A percentile compares a stretch with the other conserved stretches of the same genome.
Conservation (phyloP, 768 basidiomycete genomes). For the Cystofilobasidium macerans region DNA sequence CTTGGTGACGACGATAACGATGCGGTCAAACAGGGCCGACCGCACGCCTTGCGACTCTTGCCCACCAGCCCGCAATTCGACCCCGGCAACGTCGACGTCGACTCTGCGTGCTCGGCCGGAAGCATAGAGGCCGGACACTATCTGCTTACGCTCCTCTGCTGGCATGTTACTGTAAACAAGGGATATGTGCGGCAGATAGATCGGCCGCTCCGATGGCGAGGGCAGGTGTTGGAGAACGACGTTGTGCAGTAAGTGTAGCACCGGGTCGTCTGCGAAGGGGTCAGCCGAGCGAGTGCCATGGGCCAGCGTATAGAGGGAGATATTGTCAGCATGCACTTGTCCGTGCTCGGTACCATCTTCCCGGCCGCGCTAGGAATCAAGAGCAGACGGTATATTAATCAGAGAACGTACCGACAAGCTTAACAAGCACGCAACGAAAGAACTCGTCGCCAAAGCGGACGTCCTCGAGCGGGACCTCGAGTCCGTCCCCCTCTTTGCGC, state of each 20-base stretch:
- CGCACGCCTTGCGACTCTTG: neutral
- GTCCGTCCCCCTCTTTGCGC: neutral
- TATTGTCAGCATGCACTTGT: neutral
- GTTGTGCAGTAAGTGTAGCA: conserved; percentile 4
- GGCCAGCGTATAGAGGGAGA: neutral
- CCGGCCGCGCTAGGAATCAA: too few relatives aligned
- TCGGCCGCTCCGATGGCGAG: conserved; percentile 16
- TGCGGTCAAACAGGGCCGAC: conserved; percentile 3
- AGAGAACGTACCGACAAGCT: conserved; percentile 4
- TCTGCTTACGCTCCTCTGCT: neutral
- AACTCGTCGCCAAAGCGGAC: conserved; percentile 15
- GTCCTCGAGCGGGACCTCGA: conserved; percentile 18
- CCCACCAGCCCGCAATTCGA: neutral
- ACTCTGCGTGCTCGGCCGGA: neutral
- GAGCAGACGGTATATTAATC: neutral
- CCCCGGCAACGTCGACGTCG: neutral
- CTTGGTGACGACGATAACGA: conserved; percentile 13
- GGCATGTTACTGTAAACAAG: conserved; percentile 21
- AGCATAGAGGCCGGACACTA: conserved; percentile 2
- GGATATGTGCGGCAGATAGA: conserved; percentile 18
- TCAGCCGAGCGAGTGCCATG: neutral
- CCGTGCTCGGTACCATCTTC: too few relatives aligned
- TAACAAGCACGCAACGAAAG: conserved; percentile 17
- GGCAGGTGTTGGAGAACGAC: conserved; percentile 7
- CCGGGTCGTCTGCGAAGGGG: neutral